Percentiles rank a stretch among this genome's conserved stretches.
Conservation (phyloP, 2,329 filamentous ascomycete genomes). For the Fusarium sp. region DNA sequence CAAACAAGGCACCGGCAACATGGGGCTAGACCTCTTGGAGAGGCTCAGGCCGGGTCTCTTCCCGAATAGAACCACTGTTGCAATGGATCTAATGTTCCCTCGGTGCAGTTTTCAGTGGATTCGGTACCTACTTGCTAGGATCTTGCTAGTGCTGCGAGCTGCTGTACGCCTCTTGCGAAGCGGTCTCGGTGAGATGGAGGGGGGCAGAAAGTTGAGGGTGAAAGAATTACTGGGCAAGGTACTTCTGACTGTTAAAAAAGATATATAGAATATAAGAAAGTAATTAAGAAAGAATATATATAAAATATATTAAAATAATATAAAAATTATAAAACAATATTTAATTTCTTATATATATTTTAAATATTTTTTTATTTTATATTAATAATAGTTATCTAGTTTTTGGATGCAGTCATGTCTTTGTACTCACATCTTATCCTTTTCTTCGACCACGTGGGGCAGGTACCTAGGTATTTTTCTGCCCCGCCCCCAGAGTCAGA, state of each 20-base stretch:
- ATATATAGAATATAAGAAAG: too few species aligned
- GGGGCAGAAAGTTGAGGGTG: background rate
- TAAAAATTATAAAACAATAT: too few species aligned
- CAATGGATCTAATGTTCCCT: background rate
- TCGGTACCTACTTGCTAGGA: constrained; percentile 6
- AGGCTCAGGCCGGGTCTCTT: background rate
- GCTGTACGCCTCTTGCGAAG: background rate
- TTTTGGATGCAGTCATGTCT: too few species aligned
- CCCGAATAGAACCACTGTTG: background rate
- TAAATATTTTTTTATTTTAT: too few species aligned
- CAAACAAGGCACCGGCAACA: background rate
- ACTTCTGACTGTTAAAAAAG: too few species aligned
- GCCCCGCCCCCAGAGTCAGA: constrained; percentile 31
- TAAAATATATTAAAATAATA: too few species aligned
- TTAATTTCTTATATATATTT: too few species aligned
- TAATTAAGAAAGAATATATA: too few species aligned
- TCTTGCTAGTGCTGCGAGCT: background rate
- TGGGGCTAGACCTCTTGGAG: background rate
- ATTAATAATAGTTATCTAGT: too few species aligned
- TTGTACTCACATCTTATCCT: too few species aligned
- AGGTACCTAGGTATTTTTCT: constrained; percentile 17
- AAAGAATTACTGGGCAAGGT: background rate
- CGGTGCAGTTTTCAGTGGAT: constrained; percentile 1
- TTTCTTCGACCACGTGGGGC: too few species aligned
- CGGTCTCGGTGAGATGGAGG: background rate